phyloP scores from a whole-genome alignment of 208 protist species.

The Leishmania major region DNA sequence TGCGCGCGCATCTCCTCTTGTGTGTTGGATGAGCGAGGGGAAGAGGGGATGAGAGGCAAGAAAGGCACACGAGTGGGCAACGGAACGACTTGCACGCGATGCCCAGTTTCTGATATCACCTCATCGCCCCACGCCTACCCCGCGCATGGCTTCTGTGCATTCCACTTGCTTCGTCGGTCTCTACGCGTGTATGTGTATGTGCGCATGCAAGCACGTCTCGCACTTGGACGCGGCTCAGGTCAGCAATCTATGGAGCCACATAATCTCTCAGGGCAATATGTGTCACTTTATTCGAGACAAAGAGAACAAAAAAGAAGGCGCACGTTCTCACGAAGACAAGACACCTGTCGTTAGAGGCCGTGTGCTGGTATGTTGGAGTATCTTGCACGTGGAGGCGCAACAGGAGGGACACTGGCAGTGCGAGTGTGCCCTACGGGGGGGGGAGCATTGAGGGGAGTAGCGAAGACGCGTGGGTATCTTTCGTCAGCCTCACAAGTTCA shows the following conservation, averaged over 20 bases:
- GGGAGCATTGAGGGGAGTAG: background rate
- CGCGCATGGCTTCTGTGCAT: background rate
- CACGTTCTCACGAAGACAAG: background rate
- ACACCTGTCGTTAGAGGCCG: background rate
- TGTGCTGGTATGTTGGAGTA: background rate
- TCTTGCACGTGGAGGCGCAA: background rate
- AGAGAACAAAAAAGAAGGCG: background rate
- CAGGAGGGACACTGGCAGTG: background rate
- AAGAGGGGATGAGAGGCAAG: background rate
- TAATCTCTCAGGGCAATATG: background rate
- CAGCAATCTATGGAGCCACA: slow-evolving; percentile 5
- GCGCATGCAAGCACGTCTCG: background rate
- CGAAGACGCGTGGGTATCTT: background rate
- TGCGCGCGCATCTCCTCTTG: background rate
- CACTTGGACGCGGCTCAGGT: background rate
- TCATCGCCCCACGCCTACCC: background rate
- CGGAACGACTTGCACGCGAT: background rate
- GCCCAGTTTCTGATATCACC: background rate
- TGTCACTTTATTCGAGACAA: no score
- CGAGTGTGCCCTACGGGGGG: background rate
- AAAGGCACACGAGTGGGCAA: background rate
- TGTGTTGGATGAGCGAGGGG: background rate
- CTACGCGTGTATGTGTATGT: background rate
- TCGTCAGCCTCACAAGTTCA: background rate
- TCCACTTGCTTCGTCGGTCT: background rate